Evolutionary conservation across 108 stramenopile genomes (phyloP).

Genomic region (Conticribra weissflogii): DNA sequence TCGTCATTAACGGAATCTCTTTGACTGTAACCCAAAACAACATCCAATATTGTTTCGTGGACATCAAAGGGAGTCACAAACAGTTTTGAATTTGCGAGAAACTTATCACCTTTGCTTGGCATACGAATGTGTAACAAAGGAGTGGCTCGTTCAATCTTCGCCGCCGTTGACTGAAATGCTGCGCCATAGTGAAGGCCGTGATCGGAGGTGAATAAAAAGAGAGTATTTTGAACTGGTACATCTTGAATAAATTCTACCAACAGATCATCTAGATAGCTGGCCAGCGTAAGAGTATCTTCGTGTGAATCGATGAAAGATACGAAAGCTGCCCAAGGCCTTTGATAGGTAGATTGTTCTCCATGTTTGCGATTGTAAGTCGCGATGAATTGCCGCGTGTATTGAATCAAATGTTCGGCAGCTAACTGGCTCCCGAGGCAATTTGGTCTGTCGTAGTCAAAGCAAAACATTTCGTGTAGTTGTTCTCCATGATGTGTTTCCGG

Average conservation of each 20-base stretch:
- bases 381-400: slow-evolving; percentile 46
- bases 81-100: slow-evolving; percentile 24
- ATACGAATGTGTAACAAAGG: slow-evolving; percentile 47
- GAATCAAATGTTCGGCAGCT: slow-evolving; percentile 42
- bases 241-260: slow-evolving; percentile 25
- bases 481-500: slow-evolving; percentile 57
- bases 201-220: slow-evolving; percentile 53
- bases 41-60: slow-evolving; percentile 42
- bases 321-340: slow-evolving; percentile 56
- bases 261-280: slow-evolving; percentile 36
- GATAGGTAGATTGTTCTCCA: not conserved
- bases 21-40: not conserved
- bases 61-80: slow-evolving; percentile 60
- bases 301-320: slow-evolving; percentile 57
- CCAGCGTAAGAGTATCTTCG: slow-evolving; percentile 54
- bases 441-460: slow-evolving; percentile 56
- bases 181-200: slow-evolving; percentile 68
- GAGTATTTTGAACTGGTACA: slow-evolving; percentile 36
- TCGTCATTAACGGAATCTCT: not conserved
- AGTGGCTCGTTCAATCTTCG: slow-evolving; percentile 41
- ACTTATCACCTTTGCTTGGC: slow-evolving; percentile 16
- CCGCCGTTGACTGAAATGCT: slow-evolving; percentile 35
- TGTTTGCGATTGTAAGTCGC: slow-evolving; percentile 29
- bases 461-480: slow-evolving; percentile 47
- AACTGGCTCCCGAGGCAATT: slow-evolving; percentile 53